Percentiles rank a stretch among this genome's conserved stretches.
Evolutionary conservation across 306 rosid genomes (phyloP).

Genomic region (Neltuma alba): DNA sequence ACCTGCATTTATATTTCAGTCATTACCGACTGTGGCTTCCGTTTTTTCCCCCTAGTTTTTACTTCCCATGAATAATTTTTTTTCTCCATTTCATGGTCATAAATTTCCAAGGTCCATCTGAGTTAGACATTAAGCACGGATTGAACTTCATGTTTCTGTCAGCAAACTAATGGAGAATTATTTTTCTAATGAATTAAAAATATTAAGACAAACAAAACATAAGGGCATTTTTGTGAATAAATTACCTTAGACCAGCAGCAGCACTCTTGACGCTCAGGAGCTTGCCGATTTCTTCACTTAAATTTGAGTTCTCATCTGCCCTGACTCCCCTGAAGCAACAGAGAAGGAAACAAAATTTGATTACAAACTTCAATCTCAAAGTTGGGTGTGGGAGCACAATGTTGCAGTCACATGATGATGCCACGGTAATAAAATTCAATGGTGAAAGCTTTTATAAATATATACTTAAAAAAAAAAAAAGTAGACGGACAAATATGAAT

Average conservation of each 20-base stretch:
- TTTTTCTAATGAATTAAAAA: not conserved
- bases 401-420: constrained; percentile 13
- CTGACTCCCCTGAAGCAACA: constrained; percentile 68
- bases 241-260: constrained; percentile 69
- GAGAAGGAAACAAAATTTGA: constrained; percentile 31
- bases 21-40: not conserved
- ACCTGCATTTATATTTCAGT: constrained; percentile 10
- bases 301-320: constrained; percentile 67
- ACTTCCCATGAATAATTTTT: not conserved
- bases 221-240: constrained; percentile 6
- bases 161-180: constrained; percentile 9
- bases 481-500: constrained; percentile 19
- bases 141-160: not conserved
- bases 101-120: not conserved
- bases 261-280: constrained; percentile 78
- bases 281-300: constrained; percentile 85
- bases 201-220: constrained; percentile 18
- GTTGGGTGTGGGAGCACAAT: constrained; percentile 7
- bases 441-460: not conserved
- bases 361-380: constrained; percentile 20
- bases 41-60: not conserved
- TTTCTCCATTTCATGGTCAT: not conserved
- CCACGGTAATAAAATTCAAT: constrained; percentile 15
- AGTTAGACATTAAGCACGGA: constrained; percentile 7
- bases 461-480: not conserved